Conservation (phyloP, 495 filamentous ascomycete species). For the Penicillium alfredii region DNA sequence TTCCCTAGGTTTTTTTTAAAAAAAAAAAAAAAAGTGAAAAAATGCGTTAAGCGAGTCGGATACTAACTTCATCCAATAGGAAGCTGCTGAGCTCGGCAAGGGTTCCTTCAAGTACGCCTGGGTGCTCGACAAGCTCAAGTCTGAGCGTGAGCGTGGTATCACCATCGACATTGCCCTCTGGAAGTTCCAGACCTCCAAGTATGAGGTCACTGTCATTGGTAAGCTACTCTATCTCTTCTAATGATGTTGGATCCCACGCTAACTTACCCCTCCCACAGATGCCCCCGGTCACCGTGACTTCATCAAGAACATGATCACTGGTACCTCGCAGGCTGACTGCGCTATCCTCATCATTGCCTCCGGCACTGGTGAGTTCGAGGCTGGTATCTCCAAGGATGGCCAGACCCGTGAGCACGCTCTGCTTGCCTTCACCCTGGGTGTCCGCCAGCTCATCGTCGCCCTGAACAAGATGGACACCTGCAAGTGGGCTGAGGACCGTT, state of each 20-base stretch:
- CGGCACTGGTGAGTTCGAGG: slow-evolving; percentile 99
- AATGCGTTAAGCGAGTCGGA: too few relatives aligned
- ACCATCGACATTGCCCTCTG: slow-evolving; percentile 99
- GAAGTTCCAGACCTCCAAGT: slow-evolving; percentile 99
- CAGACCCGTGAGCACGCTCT: slow-evolving; percentile 99
- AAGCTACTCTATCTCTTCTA: slow-evolving; percentile 27
- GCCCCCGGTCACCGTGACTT: slow-evolving; percentile 99
- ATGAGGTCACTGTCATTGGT: slow-evolving; percentile 99
- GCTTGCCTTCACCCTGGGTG: slow-evolving; percentile 99
- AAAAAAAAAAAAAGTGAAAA: too few relatives aligned
- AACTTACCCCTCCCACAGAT: slow-evolving; percentile 47
- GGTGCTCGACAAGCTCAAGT: slow-evolving; percentile 99
- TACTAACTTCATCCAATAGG: slow-evolving; percentile 52
- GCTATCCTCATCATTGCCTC: slow-evolving; percentile 99
- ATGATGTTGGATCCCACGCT: slow-evolving; percentile 7
- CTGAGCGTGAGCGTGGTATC: slow-evolving; percentile 99
- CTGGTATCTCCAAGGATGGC: slow-evolving; percentile 99
- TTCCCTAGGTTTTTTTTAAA: not conserved
- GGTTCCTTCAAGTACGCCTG: slow-evolving; percentile 99
- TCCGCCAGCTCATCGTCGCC: slow-evolving; percentile 99
- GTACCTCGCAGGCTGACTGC: slow-evolving; percentile 99
- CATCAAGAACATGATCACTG: slow-evolving; percentile 99
- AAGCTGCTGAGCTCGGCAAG: slow-evolving; percentile 99
- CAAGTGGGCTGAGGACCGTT: slow-evolving; percentile 95
- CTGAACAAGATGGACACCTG: slow-evolving; percentile 99